Conservation (phyloP, 768 basidiomycete species). For the Exidia glandulosa region DNA sequence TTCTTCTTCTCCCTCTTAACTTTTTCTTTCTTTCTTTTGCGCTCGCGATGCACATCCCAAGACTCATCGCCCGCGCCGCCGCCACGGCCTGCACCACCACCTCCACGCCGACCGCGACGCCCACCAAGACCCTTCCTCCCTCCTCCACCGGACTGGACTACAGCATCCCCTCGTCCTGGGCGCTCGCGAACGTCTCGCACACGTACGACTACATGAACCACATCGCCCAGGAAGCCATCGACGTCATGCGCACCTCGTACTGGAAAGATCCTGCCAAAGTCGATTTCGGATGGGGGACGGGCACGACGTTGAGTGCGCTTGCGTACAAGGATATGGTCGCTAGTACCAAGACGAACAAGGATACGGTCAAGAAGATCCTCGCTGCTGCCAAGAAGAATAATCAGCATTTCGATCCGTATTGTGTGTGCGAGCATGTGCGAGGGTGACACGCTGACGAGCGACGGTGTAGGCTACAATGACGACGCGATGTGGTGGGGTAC, state of each 20-base stretch:
- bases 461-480: neutral
- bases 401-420: neutral
- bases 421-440: neutral
- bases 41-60: no score
- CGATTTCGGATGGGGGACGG: neutral
- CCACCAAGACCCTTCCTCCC: no score
- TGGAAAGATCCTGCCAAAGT: neutral
- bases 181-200: no score
- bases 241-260: neutral
- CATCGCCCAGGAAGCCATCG: neutral
- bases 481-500: conserved; percentile 37
- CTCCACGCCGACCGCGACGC: no score
- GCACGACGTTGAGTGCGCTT: neutral
- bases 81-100: no score
- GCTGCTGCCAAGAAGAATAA: neutral
- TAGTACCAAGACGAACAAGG: neutral
- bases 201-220: neutral
- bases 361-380: neutral
- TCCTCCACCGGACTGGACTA: no score
- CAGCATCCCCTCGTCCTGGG: no score
- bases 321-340: neutral
- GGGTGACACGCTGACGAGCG: neutral
- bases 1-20: no score
- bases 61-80: no score
- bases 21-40: no score